These are phyloP conservation scores for Ustilago bromivora DNA, from an alignment of 1,284 basidiomycete genomes.

Conservation along the genomic window DNA sequence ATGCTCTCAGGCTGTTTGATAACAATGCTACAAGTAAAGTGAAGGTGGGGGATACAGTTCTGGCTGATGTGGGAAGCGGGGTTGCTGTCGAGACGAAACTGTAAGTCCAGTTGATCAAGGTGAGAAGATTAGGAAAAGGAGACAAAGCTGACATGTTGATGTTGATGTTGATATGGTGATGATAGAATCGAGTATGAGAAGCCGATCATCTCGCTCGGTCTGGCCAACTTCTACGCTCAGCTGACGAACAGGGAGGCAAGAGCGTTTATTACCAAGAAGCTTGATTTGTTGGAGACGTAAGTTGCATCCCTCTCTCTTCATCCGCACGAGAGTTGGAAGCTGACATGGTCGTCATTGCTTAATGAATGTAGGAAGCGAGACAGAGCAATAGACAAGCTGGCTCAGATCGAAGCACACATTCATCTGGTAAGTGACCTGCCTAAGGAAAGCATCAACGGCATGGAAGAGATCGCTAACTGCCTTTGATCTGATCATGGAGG, in stretches of 20 bases:
- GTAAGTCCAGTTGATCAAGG: constrained; percentile 2
- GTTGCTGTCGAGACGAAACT: constrained; percentile 32
- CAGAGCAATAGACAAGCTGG: constrained; percentile 43
- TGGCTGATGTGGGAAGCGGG: constrained; percentile 37
- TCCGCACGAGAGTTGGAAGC: background rate
- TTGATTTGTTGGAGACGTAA: constrained; percentile 44
- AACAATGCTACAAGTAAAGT: background rate
- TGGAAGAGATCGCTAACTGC: background rate
- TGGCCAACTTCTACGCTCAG: constrained; percentile 49
- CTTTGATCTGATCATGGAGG: background rate
- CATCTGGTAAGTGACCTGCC: constrained; percentile 32
- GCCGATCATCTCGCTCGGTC: constrained; percentile 44
- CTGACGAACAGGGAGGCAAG: constrained; percentile 46
- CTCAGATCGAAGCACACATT: constrained; percentile 53
- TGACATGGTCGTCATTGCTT: background rate
- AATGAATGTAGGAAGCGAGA: constrained; percentile 25
- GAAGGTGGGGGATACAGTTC: constrained; percentile 5
- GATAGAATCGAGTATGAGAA: constrained; percentile 29
- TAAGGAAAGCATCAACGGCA: background rate
- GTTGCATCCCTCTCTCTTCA: background rate
- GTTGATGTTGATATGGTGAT: background rate
- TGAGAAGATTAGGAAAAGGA: background rate
- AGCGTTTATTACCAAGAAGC: constrained; percentile 50
- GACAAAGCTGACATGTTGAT: background rate
- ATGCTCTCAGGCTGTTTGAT: constrained; percentile 32